Percentiles rank a stretch among this genome's conserved stretches.
These are phyloP conservation scores for Clarkia xantiana DNA, from an alignment of 345 rosid species.

Conservation along the genomic window DNA sequence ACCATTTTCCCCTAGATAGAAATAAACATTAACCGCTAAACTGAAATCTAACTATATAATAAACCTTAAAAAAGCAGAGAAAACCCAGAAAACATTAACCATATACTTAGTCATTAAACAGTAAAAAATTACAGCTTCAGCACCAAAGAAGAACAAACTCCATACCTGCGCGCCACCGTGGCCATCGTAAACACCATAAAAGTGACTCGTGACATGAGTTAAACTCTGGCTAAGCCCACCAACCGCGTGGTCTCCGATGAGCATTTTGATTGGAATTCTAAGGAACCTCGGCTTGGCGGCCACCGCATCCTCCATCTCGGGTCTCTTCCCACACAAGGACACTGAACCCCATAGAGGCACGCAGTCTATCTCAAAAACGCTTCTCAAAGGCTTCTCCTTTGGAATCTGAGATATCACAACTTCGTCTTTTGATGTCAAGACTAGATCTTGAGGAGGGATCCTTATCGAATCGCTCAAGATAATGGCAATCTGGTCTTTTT, in stretches of 20 bases:
- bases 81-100: too few relatives aligned
- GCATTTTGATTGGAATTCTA: conserved; percentile 72
- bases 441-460: conserved; percentile 32
- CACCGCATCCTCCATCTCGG: conserved; percentile 90
- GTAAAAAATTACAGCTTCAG: too few relatives aligned
- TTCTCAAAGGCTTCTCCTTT: conserved; percentile 33
- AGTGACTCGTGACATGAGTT: conserved; percentile 57
- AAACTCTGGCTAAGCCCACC: conserved; percentile 54
- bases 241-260: conserved; percentile 34
- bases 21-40: too few relatives aligned
- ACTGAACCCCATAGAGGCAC: conserved; percentile 80
- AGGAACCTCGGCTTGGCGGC: conserved; percentile 44
- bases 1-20: too few relatives aligned
- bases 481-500: conserved; percentile 18
- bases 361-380: conserved; percentile 72
- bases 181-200: conserved; percentile 92
- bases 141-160: not conserved
- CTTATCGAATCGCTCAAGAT: conserved; percentile 44
- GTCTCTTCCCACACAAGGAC: conserved; percentile 61
- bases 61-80: too few relatives aligned
- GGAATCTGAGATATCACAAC: conserved; percentile 58
- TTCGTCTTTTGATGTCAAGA: not conserved
- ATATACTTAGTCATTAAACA: too few relatives aligned
- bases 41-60: too few relatives aligned
- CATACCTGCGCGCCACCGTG: conserved; percentile 94